Evolutionary conservation across 768 basidiomycete genomes (phyloP), one percentile per base, ranked within the genome.

Genomic region (Pisolithus tinctorius): DNA sequence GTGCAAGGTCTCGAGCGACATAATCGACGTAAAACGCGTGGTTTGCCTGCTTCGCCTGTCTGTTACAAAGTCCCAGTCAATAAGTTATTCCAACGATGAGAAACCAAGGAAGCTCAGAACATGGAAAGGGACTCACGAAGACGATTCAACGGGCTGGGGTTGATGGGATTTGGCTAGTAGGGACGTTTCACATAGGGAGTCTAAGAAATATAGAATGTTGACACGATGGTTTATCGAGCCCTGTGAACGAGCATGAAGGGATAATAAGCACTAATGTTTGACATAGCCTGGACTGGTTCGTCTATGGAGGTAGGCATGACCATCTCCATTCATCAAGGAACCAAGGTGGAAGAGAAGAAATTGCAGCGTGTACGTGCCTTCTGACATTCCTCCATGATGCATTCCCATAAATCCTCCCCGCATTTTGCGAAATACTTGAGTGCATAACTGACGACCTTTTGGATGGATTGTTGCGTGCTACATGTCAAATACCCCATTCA

Each of bases 341-440:
- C 43, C 11, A 26, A 10, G 30, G 34, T 27, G 14, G 26, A 45
- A 6, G 41, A 10, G 26, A 26, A 13, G 43, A 27, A 26, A 41
- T 20, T 3, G 40, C 17, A 41, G 8, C 6, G 40, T 20, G 2
- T 16, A 23, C 43, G 10, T 51, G 86, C 93, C 78, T 93, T 94
- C 64, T 88, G 83, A 56, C 86, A 91, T 70, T 94, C 90, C 63
- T 95, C 92, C 25, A 93, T 69, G 37, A 95, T 79, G 59, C 92
- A 94, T 58, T 94, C 92, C 93, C 93, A 95, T 10, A 95, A 67
- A 66, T 96, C 92, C 60, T 95, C 92, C 6, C 89, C 92, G 50
- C 91, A 93, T 51, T 79, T 79, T 5, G 84, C 74, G 49, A 86
- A 93, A 61, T 88, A 84, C 65, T 93, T 93, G 50, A 93, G 74